These are phyloP conservation scores for Basidiobolus meristosporus DNA, from an alignment of 371 early-diverging fungal genomes.

Conservation along the genomic window DNA sequence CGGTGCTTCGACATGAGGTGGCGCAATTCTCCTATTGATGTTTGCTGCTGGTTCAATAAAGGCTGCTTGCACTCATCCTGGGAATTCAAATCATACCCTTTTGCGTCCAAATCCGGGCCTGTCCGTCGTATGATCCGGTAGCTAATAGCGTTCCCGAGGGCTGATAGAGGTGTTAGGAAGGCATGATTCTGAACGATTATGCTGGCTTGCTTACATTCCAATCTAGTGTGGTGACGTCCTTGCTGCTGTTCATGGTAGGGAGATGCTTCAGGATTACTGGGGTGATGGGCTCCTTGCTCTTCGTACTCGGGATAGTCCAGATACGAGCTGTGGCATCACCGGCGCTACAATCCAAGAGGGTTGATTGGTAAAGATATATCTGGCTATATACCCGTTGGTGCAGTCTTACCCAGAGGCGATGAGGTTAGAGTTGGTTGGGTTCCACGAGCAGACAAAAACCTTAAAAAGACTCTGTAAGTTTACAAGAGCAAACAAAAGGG, in stretches of 20 bases:
- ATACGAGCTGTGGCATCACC: conserved; percentile 76
- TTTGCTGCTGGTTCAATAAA: not conserved
- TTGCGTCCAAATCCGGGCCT: conserved; percentile 71
- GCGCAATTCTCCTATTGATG: conserved; percentile 34
- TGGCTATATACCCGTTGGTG: conserved; percentile 1
- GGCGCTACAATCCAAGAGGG: conserved; percentile 19
- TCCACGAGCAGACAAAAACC: conserved; percentile 73
- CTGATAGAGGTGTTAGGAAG: conserved; percentile 12
- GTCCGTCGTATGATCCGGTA: conserved; percentile 83
- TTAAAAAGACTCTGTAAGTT: too few species aligned
- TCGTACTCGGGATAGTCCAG: conserved; percentile 40
- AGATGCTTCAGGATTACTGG: conserved; percentile 36
- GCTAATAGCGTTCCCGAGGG: conserved; percentile 66
- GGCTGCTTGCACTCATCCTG: not conserved
- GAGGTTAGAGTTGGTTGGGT: conserved; percentile 34
- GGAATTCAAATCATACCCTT: conserved; percentile 9
- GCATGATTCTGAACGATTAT: not conserved
- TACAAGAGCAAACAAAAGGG: too few species aligned
- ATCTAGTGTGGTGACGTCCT: conserved; percentile 66
- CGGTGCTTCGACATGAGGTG: conserved; percentile 46
- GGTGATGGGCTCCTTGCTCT: conserved; percentile 10
- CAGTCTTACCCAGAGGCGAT: conserved; percentile 63
- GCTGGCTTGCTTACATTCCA: conserved; percentile 58
- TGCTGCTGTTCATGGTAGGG: conserved; percentile 22
- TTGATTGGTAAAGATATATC: conserved; percentile 2